Evolutionary conservation across 2,329 filamentous ascomycete species (phyloP), one percentile per base, ranked within the genome.

Genomic region (Teratosphaeria epicoccoides): DNA sequence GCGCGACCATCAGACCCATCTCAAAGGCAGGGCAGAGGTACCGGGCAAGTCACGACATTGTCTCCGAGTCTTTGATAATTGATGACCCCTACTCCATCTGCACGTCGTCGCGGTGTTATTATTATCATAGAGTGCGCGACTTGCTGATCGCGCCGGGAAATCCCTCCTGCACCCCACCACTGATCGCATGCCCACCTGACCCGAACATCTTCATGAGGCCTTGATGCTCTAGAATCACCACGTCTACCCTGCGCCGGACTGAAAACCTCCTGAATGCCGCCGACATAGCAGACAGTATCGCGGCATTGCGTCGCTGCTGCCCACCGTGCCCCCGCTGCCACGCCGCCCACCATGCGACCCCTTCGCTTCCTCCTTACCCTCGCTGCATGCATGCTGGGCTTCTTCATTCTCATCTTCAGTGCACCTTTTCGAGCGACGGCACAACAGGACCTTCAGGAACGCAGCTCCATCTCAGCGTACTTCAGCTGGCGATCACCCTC

Each of bases 401-500:
- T 73, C 52, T 66, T 70, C 28, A 59, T 74, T n/a, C 66, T 76
- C 9, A 61, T 74, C 37, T 73, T 68, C 59, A 54, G 71, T 46
- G 65, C 63, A 23, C 65, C 65, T 17, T 62, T 59, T 51, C 49
- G 53, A 26, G 49, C 46, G 50, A 57, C 12, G 7, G 49, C 54
- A 10, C 40, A 59, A n/a, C 44, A 54, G 20, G 53, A 53, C 20
- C 47, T 63, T 26, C 61, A 65, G 37, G 64, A 66, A 45, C 63
- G 66, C 44, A 57, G 64, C 56, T 60, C 58, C 52, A 55, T 75
- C 25, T 65, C 66, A 29, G 63, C 73, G 26, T 66, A 73, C 55
- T 76, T 75, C 61, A 73, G 71, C 53, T 76, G 74, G 66, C 70
- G 71, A n/a, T 70, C 71, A 9, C 75, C 90, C 0, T 87, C 90